Conservation (phyloP, 2,329 filamentous ascomycete species). For the Lachnellula cervina region DNA sequence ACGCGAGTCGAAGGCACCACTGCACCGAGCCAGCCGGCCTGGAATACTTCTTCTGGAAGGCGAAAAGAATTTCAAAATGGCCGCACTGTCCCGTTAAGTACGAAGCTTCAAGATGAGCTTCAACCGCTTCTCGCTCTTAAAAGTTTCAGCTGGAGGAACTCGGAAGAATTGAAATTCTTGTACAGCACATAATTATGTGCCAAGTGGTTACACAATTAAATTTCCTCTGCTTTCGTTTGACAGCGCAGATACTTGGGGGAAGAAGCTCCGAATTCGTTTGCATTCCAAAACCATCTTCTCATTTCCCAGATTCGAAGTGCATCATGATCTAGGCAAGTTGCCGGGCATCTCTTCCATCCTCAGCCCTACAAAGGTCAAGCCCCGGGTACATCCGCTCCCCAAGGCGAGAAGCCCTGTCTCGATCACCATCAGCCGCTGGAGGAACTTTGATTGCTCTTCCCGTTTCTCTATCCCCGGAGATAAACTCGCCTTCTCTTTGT, state of each 20-base stretch:
- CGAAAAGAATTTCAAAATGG: background rate
- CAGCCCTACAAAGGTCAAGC: conserved; percentile 14
- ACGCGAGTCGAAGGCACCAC: too few species aligned
- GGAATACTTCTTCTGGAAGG: background rate
- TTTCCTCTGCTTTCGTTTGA: background rate
- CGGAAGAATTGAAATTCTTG: background rate
- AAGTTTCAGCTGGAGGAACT: background rate
- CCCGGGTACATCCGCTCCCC: conserved; percentile 8
- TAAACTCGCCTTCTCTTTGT: conserved; percentile 1
- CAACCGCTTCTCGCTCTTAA: background rate
- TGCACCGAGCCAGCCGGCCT: background rate
- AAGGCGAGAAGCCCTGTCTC: background rate
- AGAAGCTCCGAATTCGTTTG: background rate
- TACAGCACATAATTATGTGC: background rate
- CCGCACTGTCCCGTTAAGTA: background rate
- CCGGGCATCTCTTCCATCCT: conserved; percentile 7
- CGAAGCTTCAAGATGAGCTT: background rate
- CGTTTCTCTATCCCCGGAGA: background rate
- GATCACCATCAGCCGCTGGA: conserved; percentile 3
- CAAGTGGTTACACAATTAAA: background rate
- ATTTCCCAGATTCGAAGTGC: background rate
- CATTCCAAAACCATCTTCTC: background rate
- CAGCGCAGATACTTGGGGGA: background rate
- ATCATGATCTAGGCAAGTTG: conserved; percentile 11
- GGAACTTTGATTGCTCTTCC: conserved; percentile 5